phyloP scores from a whole-genome alignment of 495 filamentous ascomycete genomes.

The Penicillium odoratum region DNA sequence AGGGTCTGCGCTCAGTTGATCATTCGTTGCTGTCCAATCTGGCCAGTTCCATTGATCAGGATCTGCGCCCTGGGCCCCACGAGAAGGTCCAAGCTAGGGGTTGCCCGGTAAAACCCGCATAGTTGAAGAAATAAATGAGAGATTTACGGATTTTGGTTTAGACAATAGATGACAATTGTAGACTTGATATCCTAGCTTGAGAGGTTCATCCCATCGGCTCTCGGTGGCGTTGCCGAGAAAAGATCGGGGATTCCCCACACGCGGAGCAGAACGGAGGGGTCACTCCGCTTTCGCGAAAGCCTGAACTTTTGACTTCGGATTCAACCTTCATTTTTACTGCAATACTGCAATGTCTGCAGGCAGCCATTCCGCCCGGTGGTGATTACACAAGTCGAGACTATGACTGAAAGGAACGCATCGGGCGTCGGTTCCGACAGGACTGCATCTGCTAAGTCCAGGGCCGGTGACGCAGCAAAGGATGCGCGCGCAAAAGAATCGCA shows the following conservation, averaged over 20 bases:
- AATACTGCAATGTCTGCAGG: constrained; percentile 33
- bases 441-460: constrained; percentile 24
- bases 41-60: constrained; percentile 2
- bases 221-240: constrained; percentile 16
- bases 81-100: background rate
- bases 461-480: constrained; percentile 28
- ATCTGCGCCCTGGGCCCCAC: constrained; percentile 1
- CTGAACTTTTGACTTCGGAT: constrained; percentile 17
- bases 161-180: background rate
- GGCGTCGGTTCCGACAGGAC: constrained; percentile 29
- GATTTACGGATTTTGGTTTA: background rate
- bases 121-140: background rate
- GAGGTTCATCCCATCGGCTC: background rate
- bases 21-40: constrained; percentile 4
- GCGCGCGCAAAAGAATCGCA: constrained; percentile 35
- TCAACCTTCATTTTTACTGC: constrained; percentile 13
- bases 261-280: constrained; percentile 42
- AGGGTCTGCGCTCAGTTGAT: background rate
- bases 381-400: constrained; percentile 17
- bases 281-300: constrained; percentile 33
- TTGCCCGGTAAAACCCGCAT: background rate
- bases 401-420: constrained; percentile 41
- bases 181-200: too few relatives aligned
- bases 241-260: constrained; percentile 25
- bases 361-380: constrained; percentile 33